phyloP scores from a whole-genome alignment of 768 basidiomycete genomes.

The Dendrothele bispora region DNA sequence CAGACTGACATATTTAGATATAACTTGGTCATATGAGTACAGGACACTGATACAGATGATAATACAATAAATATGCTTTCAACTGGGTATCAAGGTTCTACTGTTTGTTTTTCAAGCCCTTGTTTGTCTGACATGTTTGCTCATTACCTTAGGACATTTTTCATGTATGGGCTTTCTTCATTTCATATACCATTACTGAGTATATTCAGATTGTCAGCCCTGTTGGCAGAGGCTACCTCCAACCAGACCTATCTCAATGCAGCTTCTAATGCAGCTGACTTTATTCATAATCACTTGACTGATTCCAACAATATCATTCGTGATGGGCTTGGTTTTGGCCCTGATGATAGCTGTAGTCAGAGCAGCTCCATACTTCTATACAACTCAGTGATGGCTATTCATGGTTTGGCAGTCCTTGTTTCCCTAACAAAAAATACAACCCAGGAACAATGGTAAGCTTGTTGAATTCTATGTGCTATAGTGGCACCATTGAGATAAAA shows the following conservation, averaged over 20 bases:
- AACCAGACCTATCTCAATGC: conserved; percentile 10
- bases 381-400: conserved; percentile 12
- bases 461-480: no score
- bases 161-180: background rate
- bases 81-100: conserved; percentile 7
- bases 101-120: background rate
- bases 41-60: conserved; percentile 3
- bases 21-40: no score
- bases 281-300: conserved; percentile 10
- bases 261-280: conserved; percentile 4
- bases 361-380: background rate
- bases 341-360: conserved; percentile 8
- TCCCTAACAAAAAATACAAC: conserved; percentile 6
- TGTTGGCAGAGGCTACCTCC: conserved; percentile 13
- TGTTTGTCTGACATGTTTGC: background rate
- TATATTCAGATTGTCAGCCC: conserved; percentile 3
- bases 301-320: background rate
- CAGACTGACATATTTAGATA: background rate
- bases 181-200: background rate
- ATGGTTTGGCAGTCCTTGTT: conserved; percentile 11
- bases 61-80: conserved; percentile 6
- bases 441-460: conserved; percentile 7
- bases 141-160: conserved; percentile 2
- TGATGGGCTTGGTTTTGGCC: conserved; percentile 1
- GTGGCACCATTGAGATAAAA: no score